Evolutionary conservation across 1,139 yeast species (phyloP).

Genomic region (Debaryomyces singareniensis): DNA sequence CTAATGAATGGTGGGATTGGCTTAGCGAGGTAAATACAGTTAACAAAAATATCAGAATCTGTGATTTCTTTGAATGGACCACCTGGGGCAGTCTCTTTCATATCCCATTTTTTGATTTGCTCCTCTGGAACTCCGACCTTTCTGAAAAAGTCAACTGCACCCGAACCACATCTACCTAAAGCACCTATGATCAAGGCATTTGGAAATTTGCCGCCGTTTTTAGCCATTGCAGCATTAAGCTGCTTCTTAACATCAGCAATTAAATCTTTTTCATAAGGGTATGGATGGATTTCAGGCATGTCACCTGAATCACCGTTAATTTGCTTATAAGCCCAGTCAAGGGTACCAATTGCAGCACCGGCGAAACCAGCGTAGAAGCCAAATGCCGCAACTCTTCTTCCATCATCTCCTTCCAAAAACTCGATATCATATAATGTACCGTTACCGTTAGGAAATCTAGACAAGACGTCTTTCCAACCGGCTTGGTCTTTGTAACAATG

Average conservation of each 20-base stretch:
- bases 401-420: slow-evolving; percentile 87
- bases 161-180: slow-evolving; percentile 98
- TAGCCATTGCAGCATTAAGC: slow-evolving; percentile 51
- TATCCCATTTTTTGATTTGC: slow-evolving; percentile 89
- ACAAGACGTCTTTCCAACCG: slow-evolving; percentile 91
- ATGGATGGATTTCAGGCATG: slow-evolving; percentile 74
- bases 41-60: slow-evolving; percentile 80
- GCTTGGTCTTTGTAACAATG: slow-evolving; percentile 97
- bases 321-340: slow-evolving; percentile 92
- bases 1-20: slow-evolving; percentile 92
- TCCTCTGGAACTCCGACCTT: slow-evolving; percentile 85
- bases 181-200: slow-evolving; percentile 91
- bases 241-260: slow-evolving; percentile 63
- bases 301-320: slow-evolving; percentile 56
- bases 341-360: slow-evolving; percentile 94
- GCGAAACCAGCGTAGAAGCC: slow-evolving; percentile 99
- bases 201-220: slow-evolving; percentile 63
- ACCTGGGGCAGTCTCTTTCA: slow-evolving; percentile 92
- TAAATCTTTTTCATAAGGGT: slow-evolving; percentile 70
- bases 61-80: slow-evolving; percentile 96
- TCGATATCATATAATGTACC: slow-evolving; percentile 91
- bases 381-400: slow-evolving; percentile 98
- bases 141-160: slow-evolving; percentile 79
- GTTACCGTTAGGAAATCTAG: slow-evolving; percentile 84
- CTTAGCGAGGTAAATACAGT: slow-evolving; percentile 89